phyloP scores from a whole-genome alignment of 2,329 filamentous ascomycete genomes.

The Decorospora gaudefroyi region DNA sequence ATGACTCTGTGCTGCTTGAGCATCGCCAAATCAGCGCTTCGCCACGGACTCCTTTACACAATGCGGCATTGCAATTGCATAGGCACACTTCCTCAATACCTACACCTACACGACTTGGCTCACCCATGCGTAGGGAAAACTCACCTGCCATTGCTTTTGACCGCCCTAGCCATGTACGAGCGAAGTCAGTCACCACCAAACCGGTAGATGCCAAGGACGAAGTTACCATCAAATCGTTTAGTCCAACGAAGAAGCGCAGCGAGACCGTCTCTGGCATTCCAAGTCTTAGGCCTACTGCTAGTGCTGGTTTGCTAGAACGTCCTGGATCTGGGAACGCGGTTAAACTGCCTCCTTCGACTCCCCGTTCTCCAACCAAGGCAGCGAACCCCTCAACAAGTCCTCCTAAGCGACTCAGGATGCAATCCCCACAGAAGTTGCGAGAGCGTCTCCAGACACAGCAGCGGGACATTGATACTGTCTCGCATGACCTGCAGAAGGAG shows the following conservation, averaged over 20 bases:
- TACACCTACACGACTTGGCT: slow-evolving; percentile 49
- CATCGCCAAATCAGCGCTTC: slow-evolving; percentile 35
- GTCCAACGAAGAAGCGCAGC: slow-evolving; percentile 52
- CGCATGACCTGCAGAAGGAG: slow-evolving; percentile 72
- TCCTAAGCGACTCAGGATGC: slow-evolving; percentile 53
- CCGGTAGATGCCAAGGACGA: slow-evolving; percentile 39
- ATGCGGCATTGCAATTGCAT: slow-evolving; percentile 32
- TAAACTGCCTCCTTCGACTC: slow-evolving; percentile 60
- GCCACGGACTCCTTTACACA: slow-evolving; percentile 37
- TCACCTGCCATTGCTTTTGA: slow-evolving; percentile 43
- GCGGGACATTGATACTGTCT: slow-evolving; percentile 70
- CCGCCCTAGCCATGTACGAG: slow-evolving; percentile 28
- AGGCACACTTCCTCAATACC: slow-evolving; percentile 49
- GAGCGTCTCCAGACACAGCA: slow-evolving; percentile 86
- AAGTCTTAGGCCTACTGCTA: slow-evolving; percentile 49
- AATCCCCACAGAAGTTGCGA: slow-evolving; percentile 69
- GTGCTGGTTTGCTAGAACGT: slow-evolving; percentile 56
- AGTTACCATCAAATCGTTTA: slow-evolving; percentile 46
- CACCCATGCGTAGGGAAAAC: slow-evolving; percentile 53
- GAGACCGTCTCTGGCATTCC: slow-evolving; percentile 57
- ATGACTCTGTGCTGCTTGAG: slow-evolving; percentile 31
- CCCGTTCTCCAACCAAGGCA: slow-evolving; percentile 39
- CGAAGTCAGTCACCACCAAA: slow-evolving; percentile 28
- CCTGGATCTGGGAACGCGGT: slow-evolving; percentile 57
- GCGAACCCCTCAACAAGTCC: slow-evolving; percentile 23